Evolutionary conservation across 495 filamentous ascomycete species (phyloP), one percentile per base, ranked within the genome.

Genomic region (Aspergillus homomorphus): DNA sequence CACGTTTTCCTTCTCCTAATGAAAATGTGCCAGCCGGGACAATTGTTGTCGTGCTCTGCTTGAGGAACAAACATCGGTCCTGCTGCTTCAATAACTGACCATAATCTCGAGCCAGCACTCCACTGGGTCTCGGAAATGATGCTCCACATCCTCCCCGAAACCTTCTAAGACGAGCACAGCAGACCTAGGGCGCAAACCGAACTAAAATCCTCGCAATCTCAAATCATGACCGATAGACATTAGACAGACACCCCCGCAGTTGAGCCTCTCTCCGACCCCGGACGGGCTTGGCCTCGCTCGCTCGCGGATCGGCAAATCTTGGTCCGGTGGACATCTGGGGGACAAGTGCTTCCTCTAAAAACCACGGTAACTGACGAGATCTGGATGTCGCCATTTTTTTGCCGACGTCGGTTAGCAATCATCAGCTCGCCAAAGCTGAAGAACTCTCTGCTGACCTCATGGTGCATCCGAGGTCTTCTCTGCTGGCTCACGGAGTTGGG

Each of bases 261-360:
- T 65, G 62, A 60, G 58, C 58, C 57, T 64, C 57, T 26, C 44
- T 59, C 53, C 45, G 33, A 48, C 54, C 54, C 54, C 54, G 45
- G 54, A 56, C 24, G 41, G 49, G 16, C 44, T 60, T 41, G 53
- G 7, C 43, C 48, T 45, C 38, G 22, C 20, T 58, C 48, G 41
- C 45, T 53, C 53, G 20, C 33, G 51, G 58, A 57, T 63, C 61
- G 56, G 57, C 53, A 38, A 33, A 45, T 59, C 53, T 45, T 57
- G 51, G 41, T 51, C 51, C 28, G 45, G 14, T 38, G 28, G 23
- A 28, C 23, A 45, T 54, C 24, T 22, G 30, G 59, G 56, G 45
- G 18, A 46, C 45, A 20, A 46, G 45, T n/a, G 7, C 10, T 16
- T 28, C 48, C 24, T 24, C 48, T 23, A 24, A 30, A 23, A 51